phyloP scores from a whole-genome alignment of 2,329 filamentous ascomycete genomes.

The Fusarium guadeloupense region DNA sequence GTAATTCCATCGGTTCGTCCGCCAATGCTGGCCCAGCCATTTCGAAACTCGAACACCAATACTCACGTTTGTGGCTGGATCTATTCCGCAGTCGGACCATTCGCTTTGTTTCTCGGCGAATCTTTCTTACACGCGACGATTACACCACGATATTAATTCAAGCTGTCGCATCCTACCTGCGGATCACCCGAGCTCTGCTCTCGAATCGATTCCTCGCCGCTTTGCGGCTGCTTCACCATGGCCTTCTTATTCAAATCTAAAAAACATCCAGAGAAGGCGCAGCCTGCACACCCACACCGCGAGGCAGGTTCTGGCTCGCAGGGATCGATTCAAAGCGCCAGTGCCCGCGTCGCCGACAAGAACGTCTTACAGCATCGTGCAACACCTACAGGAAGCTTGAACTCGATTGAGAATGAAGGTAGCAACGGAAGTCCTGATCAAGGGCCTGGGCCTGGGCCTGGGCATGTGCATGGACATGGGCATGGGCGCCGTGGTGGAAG shows the following conservation, averaged over 20 bases:
- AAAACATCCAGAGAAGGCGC: slow-evolving; percentile 73
- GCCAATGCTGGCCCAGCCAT: slow-evolving; percentile 58
- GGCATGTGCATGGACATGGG: slow-evolving; percentile 56
- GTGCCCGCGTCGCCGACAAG: slow-evolving; percentile 63
- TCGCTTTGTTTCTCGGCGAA: slow-evolving; percentile 24
- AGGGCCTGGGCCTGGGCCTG: slow-evolving; percentile 55
- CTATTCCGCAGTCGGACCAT: slow-evolving; percentile 29
- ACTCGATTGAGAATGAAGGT: slow-evolving; percentile 71
- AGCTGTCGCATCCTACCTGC: slow-evolving; percentile 13
- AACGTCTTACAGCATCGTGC: slow-evolving; percentile 62
- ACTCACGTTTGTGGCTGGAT: slow-evolving; percentile 43
- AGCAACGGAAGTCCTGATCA: slow-evolving; percentile 72
- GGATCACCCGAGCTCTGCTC: slow-evolving; percentile 30
- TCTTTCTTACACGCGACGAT: slow-evolving; percentile 38
- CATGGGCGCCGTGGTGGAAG: slow-evolving; percentile 61
- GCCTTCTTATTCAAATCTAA: slow-evolving; percentile 86
- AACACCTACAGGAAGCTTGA: slow-evolving; percentile 80
- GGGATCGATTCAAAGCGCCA: slow-evolving; percentile 59
- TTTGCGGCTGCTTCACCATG: slow-evolving; percentile 64
- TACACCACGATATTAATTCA: slow-evolving; percentile 3
- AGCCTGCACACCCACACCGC: slow-evolving; percentile 61
- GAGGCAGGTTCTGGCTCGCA: slow-evolving; percentile 60
- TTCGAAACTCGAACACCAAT: slow-evolving; percentile 50
- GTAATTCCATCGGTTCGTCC: slow-evolving; percentile 36
- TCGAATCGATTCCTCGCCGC: slow-evolving; percentile 43